These are phyloP conservation scores for Nicotiana tomentosiformis DNA, from an alignment of 257 asterid genomes.

Conservation along the genomic window DNA sequence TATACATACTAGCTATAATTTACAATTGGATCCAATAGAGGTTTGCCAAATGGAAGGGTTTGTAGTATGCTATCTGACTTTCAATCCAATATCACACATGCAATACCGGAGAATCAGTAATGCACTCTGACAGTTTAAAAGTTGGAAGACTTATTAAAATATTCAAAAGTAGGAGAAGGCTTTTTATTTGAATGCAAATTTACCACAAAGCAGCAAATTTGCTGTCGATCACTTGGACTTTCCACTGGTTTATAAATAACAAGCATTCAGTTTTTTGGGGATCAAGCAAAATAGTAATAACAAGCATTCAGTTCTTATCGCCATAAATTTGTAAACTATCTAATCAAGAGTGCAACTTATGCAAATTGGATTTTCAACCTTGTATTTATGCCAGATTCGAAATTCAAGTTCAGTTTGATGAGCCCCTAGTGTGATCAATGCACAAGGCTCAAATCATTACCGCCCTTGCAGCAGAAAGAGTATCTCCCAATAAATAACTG, in stretches of 20 bases:
- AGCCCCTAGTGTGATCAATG: background rate
- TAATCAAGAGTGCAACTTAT: background rate
- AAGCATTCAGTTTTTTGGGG: background rate
- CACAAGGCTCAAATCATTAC: constrained; percentile 4
- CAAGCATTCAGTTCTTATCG: background rate
- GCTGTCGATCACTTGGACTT: background rate
- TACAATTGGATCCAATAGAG: background rate
- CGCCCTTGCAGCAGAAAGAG: background rate
- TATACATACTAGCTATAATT: background rate
- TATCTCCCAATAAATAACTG: background rate
- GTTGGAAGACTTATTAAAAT: background rate
- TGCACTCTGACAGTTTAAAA: constrained; percentile 1
- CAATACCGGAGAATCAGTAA: background rate
- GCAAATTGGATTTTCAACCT: background rate
- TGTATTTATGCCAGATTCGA: background rate
- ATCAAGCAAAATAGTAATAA: background rate
- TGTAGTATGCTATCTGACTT: background rate
- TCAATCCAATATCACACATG: background rate
- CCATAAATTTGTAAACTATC: background rate
- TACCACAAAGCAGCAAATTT: background rate
- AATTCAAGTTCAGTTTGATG: constrained; percentile 1
- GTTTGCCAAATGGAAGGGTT: background rate
- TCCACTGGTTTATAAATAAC: constrained; percentile 2
- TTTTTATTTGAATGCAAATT: background rate
- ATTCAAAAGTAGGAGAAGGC: background rate